Conservation (phyloP, 805 yeast species). For the Wickerhamomyces sydowiorum region DNA sequence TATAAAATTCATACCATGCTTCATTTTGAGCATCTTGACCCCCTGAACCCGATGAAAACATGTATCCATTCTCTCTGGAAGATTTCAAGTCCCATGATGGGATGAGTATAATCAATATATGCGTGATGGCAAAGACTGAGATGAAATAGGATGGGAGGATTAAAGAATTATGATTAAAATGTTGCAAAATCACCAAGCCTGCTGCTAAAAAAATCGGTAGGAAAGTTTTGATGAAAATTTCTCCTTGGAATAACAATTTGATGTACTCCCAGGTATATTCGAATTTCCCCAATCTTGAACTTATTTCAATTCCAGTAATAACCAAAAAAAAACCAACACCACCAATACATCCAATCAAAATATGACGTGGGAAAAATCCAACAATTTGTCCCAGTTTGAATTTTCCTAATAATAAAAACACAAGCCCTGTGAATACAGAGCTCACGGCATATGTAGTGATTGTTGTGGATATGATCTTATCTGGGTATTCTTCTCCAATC, state of each 20-base stretch:
- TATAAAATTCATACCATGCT: constrained; percentile 91
- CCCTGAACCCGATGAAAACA: constrained; percentile 41
- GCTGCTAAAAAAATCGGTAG: constrained; percentile 63
- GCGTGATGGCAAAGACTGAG: constrained; percentile 62
- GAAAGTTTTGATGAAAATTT: constrained; percentile 57
- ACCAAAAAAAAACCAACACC: constrained; percentile 94
- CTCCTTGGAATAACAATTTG: constrained; percentile 35
- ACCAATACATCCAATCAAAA: constrained; percentile 94
- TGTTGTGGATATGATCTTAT: constrained; percentile 74
- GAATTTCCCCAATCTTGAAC: constrained; percentile 73
- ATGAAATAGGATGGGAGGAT: constrained; percentile 81
- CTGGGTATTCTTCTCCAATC: constrained; percentile 44
- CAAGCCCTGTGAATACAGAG: constrained; percentile 79
- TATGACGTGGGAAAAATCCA: constrained; percentile 94
- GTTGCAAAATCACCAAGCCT: constrained; percentile 57
- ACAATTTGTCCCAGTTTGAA: constrained; percentile 79
- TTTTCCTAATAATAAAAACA: constrained; percentile 72
- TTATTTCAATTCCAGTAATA: constrained; percentile 87
- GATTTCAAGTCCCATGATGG: constrained; percentile 58
- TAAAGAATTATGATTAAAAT: constrained; percentile 55
- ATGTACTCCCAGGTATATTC: constrained; percentile 58
- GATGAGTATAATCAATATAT: constrained; percentile 54
- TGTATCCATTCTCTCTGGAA: constrained; percentile 79
- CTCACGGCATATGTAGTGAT: constrained; percentile 80
- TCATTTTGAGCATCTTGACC: constrained; percentile 46